These are phyloP conservation scores for Suillus subalutaceus DNA, from an alignment of 768 basidiomycete species.

Conservation along the genomic window DNA sequence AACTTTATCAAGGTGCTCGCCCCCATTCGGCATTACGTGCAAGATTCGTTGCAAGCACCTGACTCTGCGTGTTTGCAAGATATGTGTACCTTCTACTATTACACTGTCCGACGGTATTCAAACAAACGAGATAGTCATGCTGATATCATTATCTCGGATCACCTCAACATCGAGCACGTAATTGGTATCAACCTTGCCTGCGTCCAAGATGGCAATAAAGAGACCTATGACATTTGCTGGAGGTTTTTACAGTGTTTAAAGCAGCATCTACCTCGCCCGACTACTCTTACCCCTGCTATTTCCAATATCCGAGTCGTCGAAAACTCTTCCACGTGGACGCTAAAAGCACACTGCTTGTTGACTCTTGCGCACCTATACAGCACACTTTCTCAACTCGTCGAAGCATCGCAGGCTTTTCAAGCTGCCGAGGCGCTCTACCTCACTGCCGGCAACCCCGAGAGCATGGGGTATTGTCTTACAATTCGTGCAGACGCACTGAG, in stretches of 20 bases:
- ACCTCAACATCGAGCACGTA: not conserved
- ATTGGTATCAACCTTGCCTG: not conserved
- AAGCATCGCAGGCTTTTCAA: not conserved
- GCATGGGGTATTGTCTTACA: not conserved
- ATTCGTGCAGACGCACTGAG: not conserved
- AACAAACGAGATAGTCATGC: too few species aligned
- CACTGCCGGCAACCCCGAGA: not conserved
- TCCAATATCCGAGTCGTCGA: not conserved
- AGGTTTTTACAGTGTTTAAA: not conserved
- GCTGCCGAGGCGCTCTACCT: not conserved
- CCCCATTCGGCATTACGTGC: slow-evolving; percentile 1
- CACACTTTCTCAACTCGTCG: not conserved
- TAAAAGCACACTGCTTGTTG: not conserved
- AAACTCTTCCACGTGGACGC: not conserved
- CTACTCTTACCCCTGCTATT: not conserved
- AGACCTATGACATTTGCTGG: not conserved
- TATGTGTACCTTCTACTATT: too few species aligned
- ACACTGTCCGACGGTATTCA: too few species aligned
- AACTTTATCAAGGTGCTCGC: not conserved
- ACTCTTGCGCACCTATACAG: not conserved
- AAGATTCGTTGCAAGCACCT: not conserved
- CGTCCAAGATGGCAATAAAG: not conserved
- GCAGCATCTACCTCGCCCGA: not conserved
- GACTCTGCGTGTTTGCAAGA: not conserved
- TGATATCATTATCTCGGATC: not conserved